Base-by-base conservation (phyloP, 805 yeast species). In the Teunomyces funiuensis region DNA sequence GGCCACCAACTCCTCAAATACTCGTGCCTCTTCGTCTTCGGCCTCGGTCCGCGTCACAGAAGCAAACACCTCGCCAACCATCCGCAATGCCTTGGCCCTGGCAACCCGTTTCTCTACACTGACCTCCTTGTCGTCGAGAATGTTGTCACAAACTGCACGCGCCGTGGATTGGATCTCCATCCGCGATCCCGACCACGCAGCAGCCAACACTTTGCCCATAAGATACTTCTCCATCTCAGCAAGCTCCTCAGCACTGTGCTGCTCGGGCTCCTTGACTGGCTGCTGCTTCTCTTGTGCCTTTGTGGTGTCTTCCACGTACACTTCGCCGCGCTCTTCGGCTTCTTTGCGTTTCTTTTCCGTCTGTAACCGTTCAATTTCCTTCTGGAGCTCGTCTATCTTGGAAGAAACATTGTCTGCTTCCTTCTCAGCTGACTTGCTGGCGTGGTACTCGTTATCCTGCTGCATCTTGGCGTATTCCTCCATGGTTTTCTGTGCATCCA, bases 121-220 rank as follows among this genome's bases (percentile, higher is more conserved):
- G 5, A 74, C 79, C 0, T 68, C 66, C 40, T 76, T 69, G 51
- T 86, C 91, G 39, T 77, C 73, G 34, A 86, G 62, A 2, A 85
- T 73, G 30, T 64, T 67, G 51, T 83, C 84, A 63, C 91, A 85
- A 9, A 85, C 93, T 9, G 73, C 78, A 50, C 87, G 76, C 40
- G 84, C 71, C 0, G 88, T 84, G 10, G 83, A 73, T 58, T 82
- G 85, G 40, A 86, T 85, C 59, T 86, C 95, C 56, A 80, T 85
- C 54, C 77, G 83, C 9, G 90, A 81, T 0, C 91, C 88, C 9
- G 80, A 80, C 95, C 95, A 86, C 6, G 93, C 93, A 2, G 90
- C 91, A 6, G 86, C 83, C 26, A 86, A 65, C 14, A 85, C 86
- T 59, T 85, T 86, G 15, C 91, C 93, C 73, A 85, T 81, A 49